A percentile compares a stretch with the other conserved stretches of the same genome.
phyloP scores from a whole-genome alignment of 768 basidiomycete species.

The Nidula microcarpa region DNA sequence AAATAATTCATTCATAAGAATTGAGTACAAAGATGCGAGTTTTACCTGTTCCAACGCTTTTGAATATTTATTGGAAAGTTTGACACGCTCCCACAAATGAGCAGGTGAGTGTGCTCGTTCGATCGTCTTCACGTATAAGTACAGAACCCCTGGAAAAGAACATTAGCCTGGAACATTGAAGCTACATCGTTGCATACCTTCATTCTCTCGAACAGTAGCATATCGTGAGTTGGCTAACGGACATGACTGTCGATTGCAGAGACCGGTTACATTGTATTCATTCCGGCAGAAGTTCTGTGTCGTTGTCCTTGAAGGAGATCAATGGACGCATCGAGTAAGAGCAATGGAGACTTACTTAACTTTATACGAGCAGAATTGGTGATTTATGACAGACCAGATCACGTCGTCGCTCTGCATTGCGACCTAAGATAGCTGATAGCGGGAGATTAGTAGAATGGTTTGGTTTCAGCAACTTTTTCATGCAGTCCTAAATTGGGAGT shows the following conservation, averaged over 20 bases:
- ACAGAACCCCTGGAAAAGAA: constrained; percentile 60
- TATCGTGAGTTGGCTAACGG: constrained; percentile 97
- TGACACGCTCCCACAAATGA: constrained; percentile 97
- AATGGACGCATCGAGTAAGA: not conserved
- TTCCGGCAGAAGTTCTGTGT: constrained; percentile 99
- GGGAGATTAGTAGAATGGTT: not conserved
- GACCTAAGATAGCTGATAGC: not conserved
- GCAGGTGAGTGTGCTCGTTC: constrained; percentile 96
- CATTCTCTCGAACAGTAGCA: constrained; percentile 95
- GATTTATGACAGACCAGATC: constrained; percentile 95
- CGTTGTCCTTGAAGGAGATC: constrained; percentile 56
- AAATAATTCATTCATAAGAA: too few relatives aligned
- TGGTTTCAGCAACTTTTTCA: not conserved
- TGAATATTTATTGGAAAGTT: constrained; percentile 89
- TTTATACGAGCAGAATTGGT: constrained; percentile 98
- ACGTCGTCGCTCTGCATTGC: constrained; percentile 94
- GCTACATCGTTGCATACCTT: constrained; percentile 51
- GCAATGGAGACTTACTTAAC: constrained; percentile 73
- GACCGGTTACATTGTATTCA: constrained; percentile 96
- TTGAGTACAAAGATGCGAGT: too few relatives aligned
- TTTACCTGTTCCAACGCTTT: constrained; percentile 91
- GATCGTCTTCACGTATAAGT: constrained; percentile 96
- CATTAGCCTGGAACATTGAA: not conserved
- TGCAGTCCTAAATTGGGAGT: not conserved
- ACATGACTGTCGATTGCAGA: constrained; percentile 94